Evolutionary conservation across 305 asterid genomes (phyloP), one percentile per base, ranked within the genome.

Genomic region (Fraxinus baroniana): DNA sequence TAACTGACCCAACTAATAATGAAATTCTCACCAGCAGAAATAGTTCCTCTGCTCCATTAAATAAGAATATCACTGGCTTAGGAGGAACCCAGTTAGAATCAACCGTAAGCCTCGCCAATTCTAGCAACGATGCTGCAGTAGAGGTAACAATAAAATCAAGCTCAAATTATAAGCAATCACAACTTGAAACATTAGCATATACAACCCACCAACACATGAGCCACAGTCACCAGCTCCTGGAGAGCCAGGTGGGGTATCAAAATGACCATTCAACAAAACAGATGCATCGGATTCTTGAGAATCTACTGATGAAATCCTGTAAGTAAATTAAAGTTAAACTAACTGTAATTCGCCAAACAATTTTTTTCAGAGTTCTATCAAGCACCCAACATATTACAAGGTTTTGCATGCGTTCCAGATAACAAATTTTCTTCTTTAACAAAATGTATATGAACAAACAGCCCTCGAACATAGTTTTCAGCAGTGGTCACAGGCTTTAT

Each of bases 161-260:
- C 77, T 74, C 73, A 77, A 81, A 15, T 41, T 18, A 81, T 20
- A n/a, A 28, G 60, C 36, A 79, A n/a, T n/a, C 32, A 49, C 76
- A 66, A 32, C 30, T 28, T 36, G 57, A 32, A 57, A 55, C 79
- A 80, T 57, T 37, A 68, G 55, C 52, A 49, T 64, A 74, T 20
- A 81, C 83, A 81, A 90, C 97, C 77, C 87, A 96, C 99, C 99
- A 81, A 96, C 97, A 37, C 99, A 96, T 37, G 99, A 94, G 79
- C 98, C 99, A 91, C 99, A 96, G 87, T 96, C 99, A 78, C 98
- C 99, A 85, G 99, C 99, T 85, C 99, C 99, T 66, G 99, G 99
- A 80, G 99, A 96, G 81, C 94, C 94, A 60, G 93, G 94, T 37
- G 98, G 90, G 76, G 95, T 85, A 90, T 96, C 99, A 86, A 93